Evolutionary conservation across 371 early-diverging fungal species (phyloP), one percentile per base, ranked within the genome.

Genomic region (Mortierella sp.): DNA sequence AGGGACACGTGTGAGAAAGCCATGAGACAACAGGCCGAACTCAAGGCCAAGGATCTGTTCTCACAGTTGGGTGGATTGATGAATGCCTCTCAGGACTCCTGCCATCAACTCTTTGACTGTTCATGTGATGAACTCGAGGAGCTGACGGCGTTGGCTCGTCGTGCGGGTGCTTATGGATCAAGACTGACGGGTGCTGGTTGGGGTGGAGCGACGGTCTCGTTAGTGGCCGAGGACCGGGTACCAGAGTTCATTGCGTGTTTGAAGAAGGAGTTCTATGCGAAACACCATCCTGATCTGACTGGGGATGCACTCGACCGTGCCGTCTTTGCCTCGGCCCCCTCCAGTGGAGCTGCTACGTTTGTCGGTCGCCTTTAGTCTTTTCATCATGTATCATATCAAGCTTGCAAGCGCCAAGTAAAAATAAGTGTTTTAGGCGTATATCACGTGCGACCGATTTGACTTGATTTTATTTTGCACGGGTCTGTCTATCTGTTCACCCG

Each of bases 101-200:
- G 97, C 80, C 83, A 87, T 42, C 85, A 89, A 23, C 72, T 87
- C 27, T 98, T 90, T 73, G 87, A 95, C 78, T 98, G 98, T 83
- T 91, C 92, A 15, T 95, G 95, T 64, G 86, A 90, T 17, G 96
- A 97, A 73, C 72, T 98, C 32, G 91, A 98, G 50, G 87, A 91
- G 53, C 73, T 98, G n/a, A 90, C 91, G 39, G 65, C 71, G 2
- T 78, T 95, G 81, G 92, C 87, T 31, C 89, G 85, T 41, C 68
- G 78, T 26, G 80, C 87, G n/a, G 96, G 97, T 12, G 89, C 95
- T 0, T 79, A 83, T 44, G 97, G 96, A 17, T 90, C 93, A 23
- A 81, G 97, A 44, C 82, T 97, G 41, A 95, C 94, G 17, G 97
- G 97, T 34, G 98, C 97, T 48, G 98, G 98, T 8, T 98, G 97